Conservation (phyloP, 495 filamentous ascomycete species). For the Penicillium canescens region DNA sequence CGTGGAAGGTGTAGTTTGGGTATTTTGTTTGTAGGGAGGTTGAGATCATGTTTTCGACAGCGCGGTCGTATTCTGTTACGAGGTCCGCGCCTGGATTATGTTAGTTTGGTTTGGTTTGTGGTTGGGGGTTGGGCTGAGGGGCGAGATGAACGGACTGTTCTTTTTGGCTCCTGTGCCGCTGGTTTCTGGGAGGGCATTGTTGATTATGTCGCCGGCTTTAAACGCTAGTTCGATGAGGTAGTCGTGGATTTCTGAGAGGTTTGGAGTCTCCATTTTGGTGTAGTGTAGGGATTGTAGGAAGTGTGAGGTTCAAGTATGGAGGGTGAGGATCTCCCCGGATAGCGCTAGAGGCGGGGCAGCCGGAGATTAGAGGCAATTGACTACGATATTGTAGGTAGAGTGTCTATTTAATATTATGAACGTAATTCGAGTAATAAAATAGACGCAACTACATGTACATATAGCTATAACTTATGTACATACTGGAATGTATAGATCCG, state of each 20-base stretch:
- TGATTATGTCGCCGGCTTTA: slow-evolving; percentile 81
- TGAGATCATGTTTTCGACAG: slow-evolving; percentile 75
- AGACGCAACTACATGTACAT: no score
- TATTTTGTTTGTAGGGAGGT: slow-evolving; percentile 61
- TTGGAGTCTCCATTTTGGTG: slow-evolving; percentile 23
- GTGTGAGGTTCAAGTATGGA: background rate
- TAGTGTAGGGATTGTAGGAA: background rate
- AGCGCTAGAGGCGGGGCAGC: slow-evolving; percentile 6
- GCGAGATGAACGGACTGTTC: slow-evolving; percentile 61
- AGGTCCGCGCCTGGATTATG: slow-evolving; percentile 67
- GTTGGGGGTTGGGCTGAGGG: background rate
- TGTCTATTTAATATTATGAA: background rate
- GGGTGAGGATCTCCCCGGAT: background rate
- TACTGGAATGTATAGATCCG: background rate
- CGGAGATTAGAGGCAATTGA: background rate
- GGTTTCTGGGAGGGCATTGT: slow-evolving; percentile 67
- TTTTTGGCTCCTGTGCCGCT: slow-evolving; percentile 71
- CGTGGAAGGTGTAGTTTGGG: slow-evolving; percentile 71
- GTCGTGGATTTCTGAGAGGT: slow-evolving; percentile 82
- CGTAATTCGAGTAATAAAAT: background rate
- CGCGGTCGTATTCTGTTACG: slow-evolving; percentile 84
- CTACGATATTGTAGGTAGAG: background rate
- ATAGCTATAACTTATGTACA: background rate
- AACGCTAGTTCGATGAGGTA: slow-evolving; percentile 71
- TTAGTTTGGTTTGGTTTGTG: slow-evolving; percentile 1